Conservation (phyloP, 2,329 filamentous ascomycete species). For the Reticulascus tulasneorum region DNA sequence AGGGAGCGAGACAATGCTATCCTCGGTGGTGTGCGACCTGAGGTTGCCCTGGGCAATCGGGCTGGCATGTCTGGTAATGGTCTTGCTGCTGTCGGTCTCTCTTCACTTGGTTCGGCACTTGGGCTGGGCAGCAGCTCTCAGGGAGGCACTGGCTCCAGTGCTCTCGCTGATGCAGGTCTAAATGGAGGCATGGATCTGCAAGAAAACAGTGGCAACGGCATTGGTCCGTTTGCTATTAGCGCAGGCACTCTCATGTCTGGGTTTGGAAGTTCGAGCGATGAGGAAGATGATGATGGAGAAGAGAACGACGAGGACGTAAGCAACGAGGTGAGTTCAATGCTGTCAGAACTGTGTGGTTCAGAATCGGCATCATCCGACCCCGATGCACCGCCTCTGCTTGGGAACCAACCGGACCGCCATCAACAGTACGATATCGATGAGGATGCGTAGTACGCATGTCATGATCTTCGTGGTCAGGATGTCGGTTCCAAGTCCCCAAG, state of each 20-base stretch:
- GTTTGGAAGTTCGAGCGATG: slow-evolving; percentile 91
- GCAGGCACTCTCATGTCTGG: slow-evolving; percentile 77
- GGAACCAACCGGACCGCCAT: slow-evolving; percentile 21
- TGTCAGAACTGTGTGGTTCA: slow-evolving; percentile 13
- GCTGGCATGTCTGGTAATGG: slow-evolving; percentile 47
- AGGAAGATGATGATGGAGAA: slow-evolving; percentile 93
- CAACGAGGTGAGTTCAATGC: slow-evolving; percentile 56
- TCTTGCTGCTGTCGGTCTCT: slow-evolving; percentile 38
- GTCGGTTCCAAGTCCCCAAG: too few relatives aligned
- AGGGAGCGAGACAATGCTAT: slow-evolving; percentile 97
- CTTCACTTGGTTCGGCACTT: slow-evolving; percentile 32
- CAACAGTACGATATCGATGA: slow-evolving; percentile 6
- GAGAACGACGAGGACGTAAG: slow-evolving; percentile 73
- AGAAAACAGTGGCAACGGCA: slow-evolving; percentile 61
- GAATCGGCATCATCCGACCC: slow-evolving; percentile 12
- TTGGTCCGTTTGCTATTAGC: slow-evolving; percentile 68
- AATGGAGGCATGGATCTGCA: slow-evolving; percentile 56
- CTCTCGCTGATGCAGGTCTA: slow-evolving; percentile 14
- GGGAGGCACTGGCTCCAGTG: slow-evolving; percentile 12
- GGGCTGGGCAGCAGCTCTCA: slow-evolving; percentile 25
- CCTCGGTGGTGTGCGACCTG: slow-evolving; percentile 87
- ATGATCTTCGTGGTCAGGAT: too few relatives aligned
- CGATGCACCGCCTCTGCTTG: slow-evolving; percentile 11
- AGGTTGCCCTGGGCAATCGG: slow-evolving; percentile 79
- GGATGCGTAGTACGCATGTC: slow-evolving; percentile 14